Evolutionary conservation across 805 yeast species (phyloP), one percentile per base, ranked within the genome.

Genomic region (Priceomyces medius): DNA sequence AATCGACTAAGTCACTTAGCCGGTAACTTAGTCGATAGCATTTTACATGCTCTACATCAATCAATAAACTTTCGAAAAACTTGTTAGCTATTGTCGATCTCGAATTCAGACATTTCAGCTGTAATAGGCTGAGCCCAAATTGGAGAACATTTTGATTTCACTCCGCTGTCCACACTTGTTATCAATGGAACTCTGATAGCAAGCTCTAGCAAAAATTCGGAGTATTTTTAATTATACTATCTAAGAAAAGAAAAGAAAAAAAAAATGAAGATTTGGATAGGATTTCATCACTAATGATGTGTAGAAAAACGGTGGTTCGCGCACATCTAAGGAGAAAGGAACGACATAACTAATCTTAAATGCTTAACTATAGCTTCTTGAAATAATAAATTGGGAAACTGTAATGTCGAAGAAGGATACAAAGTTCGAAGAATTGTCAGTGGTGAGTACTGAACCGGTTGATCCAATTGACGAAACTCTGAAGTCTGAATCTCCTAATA

Each of bases 101-200:
- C 29, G 7, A 10, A 26, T 26, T 26, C 29, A 26, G 10, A 26
- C 4, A 26, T 5, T 12, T 10, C 4, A 26, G 29, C 14, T 14
- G 29, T 14, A 26, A 8, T 26, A 26, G 29, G 14, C 29, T 26
- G n/a, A 6, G n/a, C 10, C 14, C 29, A 26, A 32, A 19, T 20
- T 9, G n/a, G 5, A 19, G 13, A 32, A 14, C 35, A 32, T 18
- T 14, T 32, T 16, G 21, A 32, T 32, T 32, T 32, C 24, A 14
- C 74, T 69, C 73, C 72, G 70, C 64, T 68, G 73, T 69, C 74
- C 74, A 69, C 73, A 69, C 74, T 65, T 58, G 51, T 52, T 49
- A 61, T 47, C 59, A 57, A 60, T 47, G 39, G 55, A 41, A 41
- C 50, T 41, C 23, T 49, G 51, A 48, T 56, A 55, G 50, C 53